Evolutionary conservation across 2,329 filamentous ascomycete genomes (phyloP), one percentile per base, ranked within the genome.

Genomic region (Neonectria neomacrospora): DNA sequence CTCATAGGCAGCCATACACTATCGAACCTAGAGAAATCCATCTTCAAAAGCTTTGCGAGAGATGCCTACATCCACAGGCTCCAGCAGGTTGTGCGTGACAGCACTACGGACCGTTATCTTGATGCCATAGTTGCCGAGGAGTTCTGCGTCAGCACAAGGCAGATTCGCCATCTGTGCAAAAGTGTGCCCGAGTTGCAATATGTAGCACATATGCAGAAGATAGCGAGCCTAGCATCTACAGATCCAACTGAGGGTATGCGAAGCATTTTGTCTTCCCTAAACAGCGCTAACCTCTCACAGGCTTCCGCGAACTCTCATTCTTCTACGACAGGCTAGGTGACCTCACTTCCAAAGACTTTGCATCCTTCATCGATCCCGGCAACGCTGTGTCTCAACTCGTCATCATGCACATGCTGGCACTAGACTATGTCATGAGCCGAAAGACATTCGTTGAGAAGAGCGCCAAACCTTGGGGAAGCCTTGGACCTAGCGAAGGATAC

Each of bases 351-450:
- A 70, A 74, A 8, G 76, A 80, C 2, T 80, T 78, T 45, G 58
- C 63, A 1, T 61, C 69, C 0, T 78, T 81, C 28, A 62, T 73
- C 16, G 68, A 79, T 32, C 66, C 74, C 0, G 60, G 63, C 0
- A 80, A 78, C 56, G 54, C 74, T 44, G 54, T 67, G 3, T 74
- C 75, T 1, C 79, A 77, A 41, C 67, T 81, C 0, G 71, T 81
- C 3, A 72, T 81, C 23, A 71, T 78, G 30, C 79, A 81, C 61
- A 76, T 80, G 58, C 72, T 79, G 5, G 65, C 80, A 5, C 41
- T 77, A 0, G 75, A 76, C 9, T 74, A 72, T 48, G 68, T 76
- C 44, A 71, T 76, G 70, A 68, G 69, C 14, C 65, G 69, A 4
- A 73, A 70, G 28, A 61, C 59, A 1, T 54, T 67, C 10, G 63